Conservation (phyloP, 2,329 filamentous ascomycete genomes). For the Furcasterigmium furcatum region DNA sequence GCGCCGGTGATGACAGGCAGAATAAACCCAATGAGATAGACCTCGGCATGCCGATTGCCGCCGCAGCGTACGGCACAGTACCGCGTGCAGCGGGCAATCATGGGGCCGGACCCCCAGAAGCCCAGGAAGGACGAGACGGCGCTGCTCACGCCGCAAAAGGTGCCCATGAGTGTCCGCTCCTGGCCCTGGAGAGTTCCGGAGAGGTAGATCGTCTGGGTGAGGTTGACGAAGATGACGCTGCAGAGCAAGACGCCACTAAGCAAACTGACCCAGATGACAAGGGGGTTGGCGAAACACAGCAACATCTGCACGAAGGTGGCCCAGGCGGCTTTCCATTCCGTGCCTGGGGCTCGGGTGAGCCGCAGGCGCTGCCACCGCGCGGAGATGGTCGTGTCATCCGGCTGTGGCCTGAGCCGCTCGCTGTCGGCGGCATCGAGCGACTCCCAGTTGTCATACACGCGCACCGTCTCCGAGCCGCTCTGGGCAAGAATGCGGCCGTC, state of each 20-base stretch:
- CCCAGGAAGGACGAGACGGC: slow-evolving; percentile 9
- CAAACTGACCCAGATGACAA: slow-evolving; percentile 20
- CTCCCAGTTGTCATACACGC: slow-evolving; percentile 28
- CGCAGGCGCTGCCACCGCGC: slow-evolving; percentile 5
- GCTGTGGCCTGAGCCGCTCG: not conserved
- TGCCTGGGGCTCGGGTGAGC: slow-evolving; percentile 6
- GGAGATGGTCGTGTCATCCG: not conserved
- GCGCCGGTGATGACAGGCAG: slow-evolving; percentile 15
- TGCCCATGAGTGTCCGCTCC: slow-evolving; percentile 7
- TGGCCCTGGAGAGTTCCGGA: slow-evolving; percentile 10
- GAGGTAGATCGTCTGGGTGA: slow-evolving; percentile 12
- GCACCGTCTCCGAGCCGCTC: slow-evolving; percentile 30
- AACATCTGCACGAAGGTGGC: slow-evolving; percentile 17
- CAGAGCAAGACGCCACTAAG: slow-evolving; percentile 19
- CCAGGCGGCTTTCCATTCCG: slow-evolving; percentile 10
- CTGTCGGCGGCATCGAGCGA: slow-evolving; percentile 11
- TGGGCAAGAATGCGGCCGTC: slow-evolving; percentile 34
- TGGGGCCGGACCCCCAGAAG: slow-evolving; percentile 9
- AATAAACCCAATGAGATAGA: slow-evolving; percentile 18
- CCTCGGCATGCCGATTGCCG: slow-evolving; percentile 19
- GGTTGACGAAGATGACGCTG: slow-evolving; percentile 18
- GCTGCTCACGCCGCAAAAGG: slow-evolving; percentile 6
- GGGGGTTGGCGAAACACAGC: slow-evolving; percentile 19
- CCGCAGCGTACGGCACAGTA: slow-evolving; percentile 16
- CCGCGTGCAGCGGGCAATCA: slow-evolving; percentile 17